These are phyloP conservation scores for Diplogelasinospora grovesii DNA, from an alignment of 495 filamentous ascomycete genomes.

Conservation along the genomic window DNA sequence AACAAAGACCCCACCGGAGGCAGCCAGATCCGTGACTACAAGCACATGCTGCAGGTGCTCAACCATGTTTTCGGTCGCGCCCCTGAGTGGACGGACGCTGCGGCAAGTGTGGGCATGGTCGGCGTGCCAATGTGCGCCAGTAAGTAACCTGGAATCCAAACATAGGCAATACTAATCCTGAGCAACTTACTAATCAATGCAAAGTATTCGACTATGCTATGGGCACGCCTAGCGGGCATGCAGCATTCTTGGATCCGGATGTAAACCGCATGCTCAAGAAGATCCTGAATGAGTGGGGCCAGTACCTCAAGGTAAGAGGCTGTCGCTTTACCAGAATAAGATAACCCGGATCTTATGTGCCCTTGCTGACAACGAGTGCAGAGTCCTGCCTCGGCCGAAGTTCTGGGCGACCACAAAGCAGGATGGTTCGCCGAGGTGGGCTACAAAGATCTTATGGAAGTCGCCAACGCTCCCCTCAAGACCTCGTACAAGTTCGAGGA, in stretches of 20 bases:
- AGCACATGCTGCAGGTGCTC: slow-evolving; percentile 58
- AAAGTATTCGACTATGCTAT: slow-evolving; percentile 70
- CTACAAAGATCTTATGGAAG: slow-evolving; percentile 36
- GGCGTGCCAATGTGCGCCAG: slow-evolving; percentile 61
- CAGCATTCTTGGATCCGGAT: slow-evolving; percentile 57
- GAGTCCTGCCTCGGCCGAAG: slow-evolving; percentile 51
- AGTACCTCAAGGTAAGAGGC: slow-evolving; percentile 41
- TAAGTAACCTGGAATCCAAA: too few relatives aligned
- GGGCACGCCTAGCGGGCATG: slow-evolving; percentile 60
- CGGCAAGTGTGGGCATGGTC: slow-evolving; percentile 51
- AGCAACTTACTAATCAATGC: too few relatives aligned
- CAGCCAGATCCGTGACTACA: slow-evolving; percentile 54
- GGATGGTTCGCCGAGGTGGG: slow-evolving; percentile 59
- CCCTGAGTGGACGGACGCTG: slow-evolving; percentile 53
- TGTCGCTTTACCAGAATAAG: neutral
- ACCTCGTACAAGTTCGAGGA: slow-evolving; percentile 45
- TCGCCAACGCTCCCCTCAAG: slow-evolving; percentile 38
- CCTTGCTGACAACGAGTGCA: slow-evolving; percentile 2
- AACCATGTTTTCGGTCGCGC: slow-evolving; percentile 57
- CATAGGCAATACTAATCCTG: too few relatives aligned
- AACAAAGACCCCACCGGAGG: slow-evolving; percentile 52
- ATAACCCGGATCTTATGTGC: too few relatives aligned
- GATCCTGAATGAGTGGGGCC: slow-evolving; percentile 61
- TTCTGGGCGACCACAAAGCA: slow-evolving; percentile 39
- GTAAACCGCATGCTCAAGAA: slow-evolving; percentile 65